Base-by-base conservation (phyloP, 768 basidiomycete genomes). In the Kwoniella botswanensis region DNA sequence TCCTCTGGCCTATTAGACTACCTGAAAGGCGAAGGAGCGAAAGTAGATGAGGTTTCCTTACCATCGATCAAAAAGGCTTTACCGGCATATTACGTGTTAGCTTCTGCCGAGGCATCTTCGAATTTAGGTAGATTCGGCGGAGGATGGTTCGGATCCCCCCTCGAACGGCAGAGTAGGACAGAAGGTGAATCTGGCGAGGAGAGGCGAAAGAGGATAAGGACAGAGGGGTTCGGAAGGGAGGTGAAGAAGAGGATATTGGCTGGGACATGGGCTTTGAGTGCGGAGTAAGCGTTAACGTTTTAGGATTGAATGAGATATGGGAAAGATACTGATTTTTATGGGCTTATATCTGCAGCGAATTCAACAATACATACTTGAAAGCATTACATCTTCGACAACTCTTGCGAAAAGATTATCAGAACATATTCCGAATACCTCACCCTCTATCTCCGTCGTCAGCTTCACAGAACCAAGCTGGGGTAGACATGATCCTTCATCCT, bases 291-390 rank as follows among this genome's bases (percentile, higher is more conserved):
- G 29, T 57, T 50, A 4, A 15, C 46, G 18, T 18, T 18, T 35
- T 35, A 7, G 35, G 6, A 9, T 35, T 6, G 35, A 5, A 35
- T 6, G 6, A 7, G 35, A 35, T 7, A 35, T 35, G 35, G 35
- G 35, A 35, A 35, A 35, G 35, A 35, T 35, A 35, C 35, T 35
- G 35, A 35, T 35, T 35, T 35, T 35, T 35, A 35, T 35, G 35
- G 35, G 35, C 35, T 35, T 35, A 35, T 35, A 35, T n/a, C n/a
- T 35, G 7, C 76, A 98, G 94, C 68, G 94, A 94, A n/a, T 98
- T 94, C 79, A 92, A 98, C 84, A 98, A 96, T 79, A 98, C 96
- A 82, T 99, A 94, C 81, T 86, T 98, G 5, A 93, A 96, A 85
- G 95, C 96, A 0, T 91, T 93, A 72, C 87, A 89, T 42, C 88